phyloP scores from a whole-genome alignment of 345 rosid species.

The Fremontodendron californicum region DNA sequence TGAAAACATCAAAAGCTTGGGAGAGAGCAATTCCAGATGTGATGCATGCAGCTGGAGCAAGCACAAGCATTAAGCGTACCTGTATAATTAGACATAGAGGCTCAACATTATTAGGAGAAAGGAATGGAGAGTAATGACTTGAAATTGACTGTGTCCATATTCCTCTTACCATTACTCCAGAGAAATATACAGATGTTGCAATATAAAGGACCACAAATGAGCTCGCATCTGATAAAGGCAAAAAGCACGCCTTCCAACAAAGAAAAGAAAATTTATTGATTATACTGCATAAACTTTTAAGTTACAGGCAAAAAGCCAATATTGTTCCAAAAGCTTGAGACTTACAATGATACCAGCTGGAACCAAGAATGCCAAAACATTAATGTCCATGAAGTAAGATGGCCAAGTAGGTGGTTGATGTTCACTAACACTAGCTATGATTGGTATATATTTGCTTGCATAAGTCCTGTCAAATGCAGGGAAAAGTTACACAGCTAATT shows the following conservation, averaged over 20 bases:
- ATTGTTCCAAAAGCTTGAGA: constrained; percentile 7
- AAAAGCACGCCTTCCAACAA: constrained; percentile 84
- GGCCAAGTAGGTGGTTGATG: constrained; percentile 99
- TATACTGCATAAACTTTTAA: constrained; percentile 5
- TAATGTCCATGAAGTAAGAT: constrained; percentile 98
- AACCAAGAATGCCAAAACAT: constrained; percentile 97
- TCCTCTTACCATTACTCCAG: constrained; percentile 7
- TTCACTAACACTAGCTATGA: constrained; percentile 99
- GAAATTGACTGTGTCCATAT: constrained; percentile 2
- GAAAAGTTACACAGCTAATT: neutral
- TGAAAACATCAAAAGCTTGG: constrained; percentile 89
- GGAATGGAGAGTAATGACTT: constrained; percentile 13
- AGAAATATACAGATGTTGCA: constrained; percentile 1
- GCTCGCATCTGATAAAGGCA: constrained; percentile 95
- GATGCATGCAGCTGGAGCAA: constrained; percentile 99
- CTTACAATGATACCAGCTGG: constrained; percentile 99
- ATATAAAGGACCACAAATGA: constrained; percentile 44
- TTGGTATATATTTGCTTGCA: constrained; percentile 93
- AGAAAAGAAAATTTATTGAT: constrained; percentile 17
- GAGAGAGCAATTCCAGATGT: constrained; percentile 98
- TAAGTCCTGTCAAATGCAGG: constrained; percentile 42
- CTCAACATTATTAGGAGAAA: constrained; percentile 10
- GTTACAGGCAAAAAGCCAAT: neutral
- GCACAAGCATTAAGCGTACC: constrained; percentile 99
- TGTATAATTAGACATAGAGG: constrained; percentile 29